Base-by-base conservation (phyloP, 305 asterid genomes). In the Fraxinus greggii region DNA sequence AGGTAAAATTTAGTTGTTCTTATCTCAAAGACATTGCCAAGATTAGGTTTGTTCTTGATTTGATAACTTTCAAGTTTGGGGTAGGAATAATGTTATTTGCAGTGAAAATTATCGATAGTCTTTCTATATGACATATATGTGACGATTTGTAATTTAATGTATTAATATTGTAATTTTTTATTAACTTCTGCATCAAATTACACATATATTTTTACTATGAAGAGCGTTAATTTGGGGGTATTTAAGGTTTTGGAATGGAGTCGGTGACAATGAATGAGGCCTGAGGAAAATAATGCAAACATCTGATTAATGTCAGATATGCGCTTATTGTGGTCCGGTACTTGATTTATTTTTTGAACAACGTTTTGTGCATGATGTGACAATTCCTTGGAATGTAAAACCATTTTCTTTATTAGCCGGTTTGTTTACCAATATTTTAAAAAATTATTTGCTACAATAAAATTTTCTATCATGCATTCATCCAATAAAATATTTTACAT, bases 261-360 rank as follows among this genome's bases (percentile, higher is more conserved):
- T 69, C 3, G 48, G 7, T 40, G 38, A 75, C 61, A 79, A 61
- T 83, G 75, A 85, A 81, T 79, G 85, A 32, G 83, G 45, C 33
- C 31, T 23, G 28, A 54, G 72, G 35, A 12, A 78, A 75, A 81
- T 80, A 77, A 79, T 59, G 75, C 82, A 87, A 83, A 85, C 79
- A 69, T 77, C 80, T 77, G 83, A 67, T 15, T 19, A 13, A 19
- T 79, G 88, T 83, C 89, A 86, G 88, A 86, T 36, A 72, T 38
- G 83, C 84, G 42, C 61, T 33, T 72, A 13, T 4, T 42, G 80
- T 70, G 84, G 59, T 63, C 80, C 80, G 5, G 12, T 12, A 7
- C 72, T 59, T 7, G 69, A 59, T 59, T 36, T 7, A 75, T 10
- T 40, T 40, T 38, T 79, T 79, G 77, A 79, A 40, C 61, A 40